A percentile compares a stretch with the other conserved stretches of the same genome.
Evolutionary conservation across 2,329 filamentous ascomycete species (phyloP).

Genomic region (Exophiala lecanii-corni): DNA sequence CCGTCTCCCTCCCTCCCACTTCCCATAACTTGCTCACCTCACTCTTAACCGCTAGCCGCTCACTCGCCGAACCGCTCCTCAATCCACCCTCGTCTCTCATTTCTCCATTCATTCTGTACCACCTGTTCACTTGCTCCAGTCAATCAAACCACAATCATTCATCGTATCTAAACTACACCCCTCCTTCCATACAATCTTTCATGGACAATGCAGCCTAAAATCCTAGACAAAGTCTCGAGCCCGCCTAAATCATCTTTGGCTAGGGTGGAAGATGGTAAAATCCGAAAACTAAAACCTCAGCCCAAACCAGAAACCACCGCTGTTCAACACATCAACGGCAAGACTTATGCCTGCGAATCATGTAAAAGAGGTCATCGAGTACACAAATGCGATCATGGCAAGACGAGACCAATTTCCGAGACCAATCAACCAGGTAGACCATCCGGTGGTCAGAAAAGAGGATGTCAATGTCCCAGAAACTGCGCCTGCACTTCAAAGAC

Average conservation of each 20-base stretch:
- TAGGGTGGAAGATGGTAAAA: slow-evolving; percentile 19
- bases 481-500: slow-evolving; percentile 25
- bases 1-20: too few relatives aligned
- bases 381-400: slow-evolving; percentile 25
- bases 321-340: slow-evolving; percentile 25
- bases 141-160: neutral
- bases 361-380: slow-evolving; percentile 27
- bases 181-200: too few relatives aligned
- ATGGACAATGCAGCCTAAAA: slow-evolving; percentile 11
- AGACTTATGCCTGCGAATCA: slow-evolving; percentile 26
- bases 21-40: too few relatives aligned
- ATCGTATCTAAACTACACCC: too few relatives aligned
- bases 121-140: neutral
- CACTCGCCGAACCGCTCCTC: too few relatives aligned
- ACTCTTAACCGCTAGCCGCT: too few relatives aligned
- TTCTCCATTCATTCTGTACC: neutral
- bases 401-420: slow-evolving; percentile 21
- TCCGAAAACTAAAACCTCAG: slow-evolving; percentile 12
- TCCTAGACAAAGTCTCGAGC: slow-evolving; percentile 10
- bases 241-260: slow-evolving; percentile 10
- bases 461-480: slow-evolving; percentile 23
- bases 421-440: slow-evolving; percentile 26
- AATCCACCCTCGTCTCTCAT: too few relatives aligned
- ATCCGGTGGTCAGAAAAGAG: slow-evolving; percentile 23
- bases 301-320: slow-evolving; percentile 14